phyloP scores from a whole-genome alignment of 192 early-diverging fungal genomes.

The Coemansia sp. region DNA sequence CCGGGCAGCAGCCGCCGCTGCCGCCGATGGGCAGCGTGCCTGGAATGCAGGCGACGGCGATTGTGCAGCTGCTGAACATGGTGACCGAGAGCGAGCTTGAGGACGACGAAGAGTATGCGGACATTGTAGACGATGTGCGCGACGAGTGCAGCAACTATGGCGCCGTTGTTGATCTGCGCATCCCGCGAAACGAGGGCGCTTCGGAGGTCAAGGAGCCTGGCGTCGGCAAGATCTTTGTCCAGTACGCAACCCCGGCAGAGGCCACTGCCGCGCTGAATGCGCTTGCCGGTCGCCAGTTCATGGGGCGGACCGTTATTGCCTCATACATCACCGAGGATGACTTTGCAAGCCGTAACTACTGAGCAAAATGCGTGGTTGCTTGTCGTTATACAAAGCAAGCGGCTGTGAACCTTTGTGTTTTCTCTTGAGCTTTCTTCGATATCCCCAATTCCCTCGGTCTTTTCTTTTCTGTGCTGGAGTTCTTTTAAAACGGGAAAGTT shows the following conservation, averaged over 20 bases:
- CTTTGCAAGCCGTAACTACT: conserved; percentile 68
- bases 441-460: too few relatives aligned
- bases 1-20: neutral
- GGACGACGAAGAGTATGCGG: conserved; percentile 84
- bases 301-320: conserved; percentile 88
- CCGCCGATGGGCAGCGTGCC: conserved; percentile 21
- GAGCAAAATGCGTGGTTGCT: conserved; percentile 14
- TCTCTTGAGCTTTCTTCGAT: neutral
- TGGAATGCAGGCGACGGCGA: conserved; percentile 77
- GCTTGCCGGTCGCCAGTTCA: conserved; percentile 91
- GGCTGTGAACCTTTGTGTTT: too few relatives aligned
- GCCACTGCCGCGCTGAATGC: conserved; percentile 70
- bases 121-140: conserved; percentile 86
- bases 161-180: conserved; percentile 70
- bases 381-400: too few relatives aligned
- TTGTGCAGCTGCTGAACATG: conserved; percentile 95
- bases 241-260: conserved; percentile 63
- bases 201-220: conserved; percentile 58
- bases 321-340: conserved; percentile 76
- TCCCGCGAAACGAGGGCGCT: conserved; percentile 74
- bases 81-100: conserved; percentile 81
- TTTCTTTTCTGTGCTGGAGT: too few relatives aligned
- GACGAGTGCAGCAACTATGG: conserved; percentile 92
- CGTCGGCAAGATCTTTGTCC: conserved; percentile 92
- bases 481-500: too few relatives aligned